Evolutionary conservation across 2,329 filamentous ascomycete species (phyloP).

Genomic region (Fusarium caatingaense): DNA sequence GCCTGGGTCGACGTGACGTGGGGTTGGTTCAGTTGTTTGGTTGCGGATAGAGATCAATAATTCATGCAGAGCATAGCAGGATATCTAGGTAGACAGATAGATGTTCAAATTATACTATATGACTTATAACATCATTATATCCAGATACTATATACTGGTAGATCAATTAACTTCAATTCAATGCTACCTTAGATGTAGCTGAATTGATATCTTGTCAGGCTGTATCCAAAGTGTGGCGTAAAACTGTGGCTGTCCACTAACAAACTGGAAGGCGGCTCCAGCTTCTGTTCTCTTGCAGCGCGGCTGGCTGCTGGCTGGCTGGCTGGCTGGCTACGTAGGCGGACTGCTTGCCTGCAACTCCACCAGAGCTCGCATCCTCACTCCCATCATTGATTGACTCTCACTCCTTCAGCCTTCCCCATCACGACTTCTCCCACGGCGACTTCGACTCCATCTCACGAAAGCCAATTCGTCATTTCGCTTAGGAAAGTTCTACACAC

Average conservation of each 20-base stretch:
- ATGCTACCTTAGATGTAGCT: background rate
- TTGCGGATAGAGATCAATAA: background rate
- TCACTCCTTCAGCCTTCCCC: slow-evolving; percentile 25
- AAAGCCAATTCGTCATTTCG: background rate
- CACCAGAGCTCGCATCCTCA: slow-evolving; percentile 44
- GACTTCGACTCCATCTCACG: background rate
- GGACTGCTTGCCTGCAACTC: slow-evolving; percentile 54
- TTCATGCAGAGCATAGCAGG: background rate
- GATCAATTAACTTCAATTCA: background rate
- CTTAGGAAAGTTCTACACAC: background rate
- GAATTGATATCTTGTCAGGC: background rate
- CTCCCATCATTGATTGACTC: slow-evolving; percentile 29
- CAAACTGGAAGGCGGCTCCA: slow-evolving; percentile 27
- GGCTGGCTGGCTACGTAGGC: slow-evolving; percentile 50
- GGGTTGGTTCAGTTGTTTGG: slow-evolving; percentile 30
- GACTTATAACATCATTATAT: background rate
- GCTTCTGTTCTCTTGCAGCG: slow-evolving; percentile 19
- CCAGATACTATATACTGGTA: background rate
- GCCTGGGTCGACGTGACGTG: slow-evolving; percentile 35
- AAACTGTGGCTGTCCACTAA: slow-evolving; percentile 35
- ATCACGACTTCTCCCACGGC: slow-evolving; percentile 4
- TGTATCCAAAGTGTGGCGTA: slow-evolving; percentile 29
- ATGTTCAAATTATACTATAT: background rate
- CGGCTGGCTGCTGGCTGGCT: background rate
- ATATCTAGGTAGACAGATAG: no score